Conservation (phyloP, 768 basidiomycete species). For the Boletales sp. region DNA sequence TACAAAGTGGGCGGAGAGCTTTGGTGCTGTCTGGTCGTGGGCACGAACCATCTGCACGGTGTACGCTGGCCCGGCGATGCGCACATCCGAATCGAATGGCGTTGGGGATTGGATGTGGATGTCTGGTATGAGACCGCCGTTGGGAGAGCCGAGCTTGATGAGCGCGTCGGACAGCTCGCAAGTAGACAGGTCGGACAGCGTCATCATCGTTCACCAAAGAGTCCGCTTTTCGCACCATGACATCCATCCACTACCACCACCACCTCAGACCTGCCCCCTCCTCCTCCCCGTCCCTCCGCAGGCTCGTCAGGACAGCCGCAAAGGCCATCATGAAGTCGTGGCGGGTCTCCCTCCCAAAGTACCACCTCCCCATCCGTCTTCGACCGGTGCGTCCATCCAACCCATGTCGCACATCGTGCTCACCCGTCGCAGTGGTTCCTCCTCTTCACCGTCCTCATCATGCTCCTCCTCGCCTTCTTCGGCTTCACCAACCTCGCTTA, state of each 20-base stretch:
- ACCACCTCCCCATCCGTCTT: conserved; percentile 67
- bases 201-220: too few species aligned
- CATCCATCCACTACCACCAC: neutral
- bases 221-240: too few species aligned
- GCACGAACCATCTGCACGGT: conserved; percentile 79
- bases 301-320: conserved; percentile 39
- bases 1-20: conserved; percentile 70
- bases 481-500: conserved; percentile 72
- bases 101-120: conserved; percentile 47
- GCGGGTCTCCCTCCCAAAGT: conserved; percentile 56
- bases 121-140: conserved; percentile 82
- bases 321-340: conserved; percentile 74
- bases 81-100: conserved; percentile 33
- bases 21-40: conserved; percentile 58
- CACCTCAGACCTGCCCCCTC: conserved; percentile 8
- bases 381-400: conserved; percentile 51
- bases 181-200: conserved; percentile 47
- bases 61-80: conserved; percentile 75
- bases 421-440: conserved; percentile 66
- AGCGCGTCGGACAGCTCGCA: conserved; percentile 91
- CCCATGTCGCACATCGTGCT: conserved; percentile 4
- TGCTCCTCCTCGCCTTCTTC: conserved; percentile 67
- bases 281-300: conserved; percentile 26
- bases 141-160: conserved; percentile 65
- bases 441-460: conserved; percentile 62